These are phyloP conservation scores for Vitis rupestris DNA, from an alignment of 164 flowering plant genomes.

Conservation along the genomic window DNA sequence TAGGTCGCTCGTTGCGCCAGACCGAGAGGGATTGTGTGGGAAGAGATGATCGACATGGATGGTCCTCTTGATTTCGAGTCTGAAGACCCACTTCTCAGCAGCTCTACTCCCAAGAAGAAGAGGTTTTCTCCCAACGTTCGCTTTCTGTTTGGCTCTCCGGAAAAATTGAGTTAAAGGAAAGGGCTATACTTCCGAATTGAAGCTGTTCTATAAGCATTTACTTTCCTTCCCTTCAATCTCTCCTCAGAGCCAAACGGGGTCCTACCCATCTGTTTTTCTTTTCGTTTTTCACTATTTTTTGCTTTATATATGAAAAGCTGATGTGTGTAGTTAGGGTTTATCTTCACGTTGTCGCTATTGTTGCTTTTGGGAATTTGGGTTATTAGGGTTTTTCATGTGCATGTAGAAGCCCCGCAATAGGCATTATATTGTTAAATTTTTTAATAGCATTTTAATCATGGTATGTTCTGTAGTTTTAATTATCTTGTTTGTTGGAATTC, in stretches of 20 bases:
- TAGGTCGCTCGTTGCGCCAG: neutral
- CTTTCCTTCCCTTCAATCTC: too few species aligned
- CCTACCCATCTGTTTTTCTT: neutral
- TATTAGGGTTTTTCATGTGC: neutral
- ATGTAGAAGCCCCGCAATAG: neutral
- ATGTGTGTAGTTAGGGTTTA: conserved; percentile 8
- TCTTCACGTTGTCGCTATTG: conserved; percentile 1
- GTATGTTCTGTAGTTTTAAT: neutral
- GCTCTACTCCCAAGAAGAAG: conserved; percentile 23
- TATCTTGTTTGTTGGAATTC: neutral
- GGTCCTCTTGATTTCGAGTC: conserved; percentile 49
- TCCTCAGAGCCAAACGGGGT: too few species aligned
- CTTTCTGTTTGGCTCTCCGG: too few species aligned
- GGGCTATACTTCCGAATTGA: too few species aligned
- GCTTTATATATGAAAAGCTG: neutral
- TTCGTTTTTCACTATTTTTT: neutral
- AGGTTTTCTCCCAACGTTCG: conserved; percentile 20
- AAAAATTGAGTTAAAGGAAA: too few species aligned
- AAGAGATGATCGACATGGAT: conserved; percentile 21
- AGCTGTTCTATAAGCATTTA: too few species aligned
- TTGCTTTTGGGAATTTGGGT: neutral
- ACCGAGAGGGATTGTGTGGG: conserved; percentile 6
- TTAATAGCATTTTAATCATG: neutral
- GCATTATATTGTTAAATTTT: neutral
- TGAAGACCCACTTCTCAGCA: conserved; percentile 29